These are phyloP conservation scores for Viridothelium virens DNA, from an alignment of 495 filamentous ascomycete genomes.

Conservation along the genomic window DNA sequence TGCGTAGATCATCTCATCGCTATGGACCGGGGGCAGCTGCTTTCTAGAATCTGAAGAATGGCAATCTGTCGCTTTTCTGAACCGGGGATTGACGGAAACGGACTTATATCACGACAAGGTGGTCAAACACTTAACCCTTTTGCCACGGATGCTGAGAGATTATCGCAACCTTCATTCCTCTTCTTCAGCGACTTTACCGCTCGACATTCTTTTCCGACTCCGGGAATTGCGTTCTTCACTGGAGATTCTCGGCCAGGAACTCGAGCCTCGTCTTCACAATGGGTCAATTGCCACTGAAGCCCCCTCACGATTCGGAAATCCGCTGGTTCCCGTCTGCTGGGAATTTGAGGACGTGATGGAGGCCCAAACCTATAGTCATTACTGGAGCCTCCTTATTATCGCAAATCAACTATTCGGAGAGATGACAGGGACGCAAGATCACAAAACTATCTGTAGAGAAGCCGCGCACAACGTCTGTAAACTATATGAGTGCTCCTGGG, in stretches of 20 bases:
- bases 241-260: neutral
- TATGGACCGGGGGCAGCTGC: neutral
- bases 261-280: neutral
- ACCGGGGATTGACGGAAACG: neutral
- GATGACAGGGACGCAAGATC: constrained; percentile 3
- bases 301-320: neutral
- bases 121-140: neutral
- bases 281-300: neutral
- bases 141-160: neutral
- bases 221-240: neutral
- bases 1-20: neutral
- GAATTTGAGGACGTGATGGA: neutral
- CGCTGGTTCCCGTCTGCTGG: neutral
- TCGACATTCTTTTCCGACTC: neutral
- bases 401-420: constrained; percentile 2
- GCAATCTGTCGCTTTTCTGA: neutral
- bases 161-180: neutral
- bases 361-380: neutral
- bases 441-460: neutral
- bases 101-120: neutral
- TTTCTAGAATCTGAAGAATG: constrained; percentile 4
- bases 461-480: neutral
- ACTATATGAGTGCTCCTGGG: neutral
- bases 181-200: neutral
- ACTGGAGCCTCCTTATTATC: neutral